phyloP scores from a whole-genome alignment of 2,329 filamentous ascomycete genomes.

The Chaetomium globosum region DNA sequence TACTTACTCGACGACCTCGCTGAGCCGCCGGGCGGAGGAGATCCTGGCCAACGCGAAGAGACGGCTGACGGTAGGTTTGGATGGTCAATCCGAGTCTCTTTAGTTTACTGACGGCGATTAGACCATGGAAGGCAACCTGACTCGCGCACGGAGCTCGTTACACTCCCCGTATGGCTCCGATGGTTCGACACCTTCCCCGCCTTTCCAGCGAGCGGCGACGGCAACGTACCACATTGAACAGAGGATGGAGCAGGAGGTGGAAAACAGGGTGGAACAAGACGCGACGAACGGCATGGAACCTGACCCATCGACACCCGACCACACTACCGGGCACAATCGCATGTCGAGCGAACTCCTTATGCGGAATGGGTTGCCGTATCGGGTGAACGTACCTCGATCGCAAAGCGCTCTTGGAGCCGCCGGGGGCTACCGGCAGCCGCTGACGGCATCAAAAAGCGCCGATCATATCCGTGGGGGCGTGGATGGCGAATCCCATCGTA shows the following conservation, averaged over 20 bases:
- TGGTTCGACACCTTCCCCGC: constrained; percentile 57
- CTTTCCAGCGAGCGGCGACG: constrained; percentile 48
- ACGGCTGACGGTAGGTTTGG: constrained; percentile 73
- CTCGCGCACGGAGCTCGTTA: constrained; percentile 70
- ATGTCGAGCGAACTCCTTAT: constrained; percentile 65
- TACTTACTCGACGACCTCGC: constrained; percentile 69
- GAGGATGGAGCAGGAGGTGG: constrained; percentile 19
- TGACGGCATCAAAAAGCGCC: constrained; percentile 49
- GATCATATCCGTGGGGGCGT: constrained; percentile 46
- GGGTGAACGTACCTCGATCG: constrained; percentile 57
- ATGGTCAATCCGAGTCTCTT: background rate
- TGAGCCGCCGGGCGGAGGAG: constrained; percentile 82
- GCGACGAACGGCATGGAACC: constrained; percentile 34
- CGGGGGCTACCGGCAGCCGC: constrained; percentile 58
- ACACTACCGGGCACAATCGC: constrained; percentile 56
- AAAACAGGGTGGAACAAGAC: background rate
- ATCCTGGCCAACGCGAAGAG: constrained; percentile 93
- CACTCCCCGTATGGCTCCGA: constrained; percentile 63
- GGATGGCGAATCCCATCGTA: constrained; percentile 39
- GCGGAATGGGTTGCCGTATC: constrained; percentile 47
- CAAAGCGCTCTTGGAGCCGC: constrained; percentile 65
- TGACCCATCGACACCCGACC: constrained; percentile 28
- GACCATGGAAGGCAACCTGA: constrained; percentile 93
- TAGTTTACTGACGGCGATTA: constrained; percentile 43
- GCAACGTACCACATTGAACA: constrained; percentile 42